Evolutionary conservation across 2,329 filamentous ascomycete species (phyloP).

Genomic region (Neopestalotiopsis sp.): DNA sequence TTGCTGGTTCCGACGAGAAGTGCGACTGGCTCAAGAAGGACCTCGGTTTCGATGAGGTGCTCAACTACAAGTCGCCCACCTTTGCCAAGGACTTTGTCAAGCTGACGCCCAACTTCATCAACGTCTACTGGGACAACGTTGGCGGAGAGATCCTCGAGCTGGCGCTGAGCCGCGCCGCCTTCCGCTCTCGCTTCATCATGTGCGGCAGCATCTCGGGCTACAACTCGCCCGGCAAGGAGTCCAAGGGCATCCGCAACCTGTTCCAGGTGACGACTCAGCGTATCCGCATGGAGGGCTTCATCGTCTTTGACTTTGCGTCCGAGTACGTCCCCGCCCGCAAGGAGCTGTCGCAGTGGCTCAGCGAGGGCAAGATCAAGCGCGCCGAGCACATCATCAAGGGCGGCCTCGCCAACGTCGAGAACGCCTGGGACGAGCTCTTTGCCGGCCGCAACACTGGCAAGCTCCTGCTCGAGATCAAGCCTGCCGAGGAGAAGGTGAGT

Average conservation of each 20-base stretch:
- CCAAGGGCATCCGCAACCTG: slow-evolving; percentile 47
- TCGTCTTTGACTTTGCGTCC: slow-evolving; percentile 70
- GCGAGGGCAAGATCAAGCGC: slow-evolving; percentile 73
- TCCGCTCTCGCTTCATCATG: slow-evolving; percentile 69
- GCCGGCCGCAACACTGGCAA: slow-evolving; percentile 74
- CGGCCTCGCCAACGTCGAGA: slow-evolving; percentile 68
- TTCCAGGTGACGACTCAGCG: slow-evolving; percentile 43
- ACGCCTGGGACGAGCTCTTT: slow-evolving; percentile 69
- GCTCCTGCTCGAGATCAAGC: slow-evolving; percentile 62
- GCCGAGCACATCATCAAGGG: slow-evolving; percentile 75
- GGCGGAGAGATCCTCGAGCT: slow-evolving; percentile 74
- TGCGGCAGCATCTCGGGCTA: slow-evolving; percentile 76
- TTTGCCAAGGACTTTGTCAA: slow-evolving; percentile 58
- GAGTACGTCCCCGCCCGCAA: slow-evolving; percentile 63
- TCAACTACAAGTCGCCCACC: slow-evolving; percentile 64
- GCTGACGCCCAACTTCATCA: slow-evolving; percentile 59
- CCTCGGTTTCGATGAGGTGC: slow-evolving; percentile 62
- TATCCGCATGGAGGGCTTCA: slow-evolving; percentile 73
- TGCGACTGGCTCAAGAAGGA: slow-evolving; percentile 61
- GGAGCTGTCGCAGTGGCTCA: slow-evolving; percentile 71
- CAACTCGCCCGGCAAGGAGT: slow-evolving; percentile 61
- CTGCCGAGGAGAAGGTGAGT: slow-evolving; percentile 29
- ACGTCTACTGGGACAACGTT: slow-evolving; percentile 71
- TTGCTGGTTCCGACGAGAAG: slow-evolving; percentile 72
- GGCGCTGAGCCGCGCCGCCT: slow-evolving; percentile 67